A percentile compares a stretch with the other conserved stretches of the same genome.
These are phyloP conservation scores for Iberis pinnata DNA, from an alignment of 345 rosid species.

Conservation along the genomic window DNA sequence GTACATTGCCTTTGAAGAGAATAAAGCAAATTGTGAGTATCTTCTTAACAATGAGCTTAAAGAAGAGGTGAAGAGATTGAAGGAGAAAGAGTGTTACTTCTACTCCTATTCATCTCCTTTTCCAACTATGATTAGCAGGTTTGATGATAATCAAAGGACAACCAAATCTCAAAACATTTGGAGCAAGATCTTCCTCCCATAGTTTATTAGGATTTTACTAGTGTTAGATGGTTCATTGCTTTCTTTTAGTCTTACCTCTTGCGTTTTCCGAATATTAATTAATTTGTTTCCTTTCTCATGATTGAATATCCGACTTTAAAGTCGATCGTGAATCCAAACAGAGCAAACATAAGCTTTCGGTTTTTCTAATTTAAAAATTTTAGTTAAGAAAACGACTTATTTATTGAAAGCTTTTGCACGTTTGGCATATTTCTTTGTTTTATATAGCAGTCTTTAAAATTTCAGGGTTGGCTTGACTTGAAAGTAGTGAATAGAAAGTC, in stretches of 20 bases:
- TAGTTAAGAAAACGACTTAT: too few species aligned
- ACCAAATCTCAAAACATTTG: neutral
- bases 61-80: slow-evolving; percentile 14
- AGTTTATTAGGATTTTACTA: neutral
- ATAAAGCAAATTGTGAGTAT: slow-evolving; percentile 21
- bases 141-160: slow-evolving; percentile 11
- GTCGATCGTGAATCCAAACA: too few species aligned
- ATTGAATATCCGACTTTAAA: too few species aligned
- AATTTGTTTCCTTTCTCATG: slow-evolving; percentile 2
- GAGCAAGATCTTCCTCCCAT: neutral
- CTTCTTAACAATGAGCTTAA: slow-evolving; percentile 19
- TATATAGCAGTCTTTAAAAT: too few species aligned
- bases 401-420: too few species aligned
- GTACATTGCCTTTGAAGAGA: slow-evolving; percentile 26
- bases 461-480: too few species aligned
- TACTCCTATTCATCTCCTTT: slow-evolving; percentile 8
- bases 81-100: slow-evolving; percentile 12
- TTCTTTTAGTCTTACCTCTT: neutral
- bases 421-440: too few species aligned
- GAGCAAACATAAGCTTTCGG: too few species aligned
- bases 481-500: too few species aligned
- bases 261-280: neutral
- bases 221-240: neutral
- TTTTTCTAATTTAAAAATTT: too few species aligned
- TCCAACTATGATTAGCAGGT: slow-evolving; percentile 1